Percentiles rank a stretch among this genome's conserved stretches.
Evolutionary conservation across 495 filamentous ascomycete genomes (phyloP).

Genomic region (Copromyces sp.): DNA sequence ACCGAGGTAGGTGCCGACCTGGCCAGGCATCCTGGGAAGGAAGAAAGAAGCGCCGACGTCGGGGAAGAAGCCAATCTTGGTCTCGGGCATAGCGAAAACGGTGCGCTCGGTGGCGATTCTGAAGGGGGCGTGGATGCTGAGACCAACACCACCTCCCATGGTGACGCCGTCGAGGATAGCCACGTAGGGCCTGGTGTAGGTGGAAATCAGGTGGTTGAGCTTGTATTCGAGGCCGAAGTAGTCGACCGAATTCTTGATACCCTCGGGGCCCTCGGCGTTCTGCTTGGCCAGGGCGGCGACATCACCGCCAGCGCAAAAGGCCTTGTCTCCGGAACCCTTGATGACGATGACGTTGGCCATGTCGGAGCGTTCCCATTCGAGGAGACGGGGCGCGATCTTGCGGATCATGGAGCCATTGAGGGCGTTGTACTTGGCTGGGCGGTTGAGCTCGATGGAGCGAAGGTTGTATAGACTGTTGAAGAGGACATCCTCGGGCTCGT

Average conservation of each 20-base stretch:
- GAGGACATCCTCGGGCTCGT: conserved; percentile 83
- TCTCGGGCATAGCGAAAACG: conserved; percentile 96
- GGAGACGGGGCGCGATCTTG: conserved; percentile 78
- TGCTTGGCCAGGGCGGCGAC: conserved; percentile 63
- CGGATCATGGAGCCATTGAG: conserved; percentile 87
- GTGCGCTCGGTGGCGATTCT: conserved; percentile 93
- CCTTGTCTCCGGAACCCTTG: conserved; percentile 72
- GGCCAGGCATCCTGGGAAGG: conserved; percentile 76
- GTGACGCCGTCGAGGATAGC: conserved; percentile 97
- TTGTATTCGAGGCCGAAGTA: conserved; percentile 91
- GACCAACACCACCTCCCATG: conserved; percentile 94
- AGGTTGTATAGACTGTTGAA: conserved; percentile 83
- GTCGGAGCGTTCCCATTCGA: conserved; percentile 90
- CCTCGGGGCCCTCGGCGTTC: conserved; percentile 57
- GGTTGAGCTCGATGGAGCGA: conserved; percentile 87
- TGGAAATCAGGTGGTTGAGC: conserved; percentile 92
- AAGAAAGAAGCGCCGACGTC: conserved; percentile 96
- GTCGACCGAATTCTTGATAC: conserved; percentile 56
- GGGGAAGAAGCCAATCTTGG: conserved; percentile 94
- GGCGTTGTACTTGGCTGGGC: conserved; percentile 80
- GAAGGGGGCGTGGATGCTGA: conserved; percentile 91
- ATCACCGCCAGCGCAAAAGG: conserved; percentile 91
- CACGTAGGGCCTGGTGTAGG: conserved; percentile 84
- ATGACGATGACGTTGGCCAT: conserved; percentile 88
- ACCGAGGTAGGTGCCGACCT: conserved; percentile 79